A percentile compares a stretch with the other conserved stretches of the same genome.
Conservation (phyloP, 306 rosid species). For the Dalbergia oliveri region DNA sequence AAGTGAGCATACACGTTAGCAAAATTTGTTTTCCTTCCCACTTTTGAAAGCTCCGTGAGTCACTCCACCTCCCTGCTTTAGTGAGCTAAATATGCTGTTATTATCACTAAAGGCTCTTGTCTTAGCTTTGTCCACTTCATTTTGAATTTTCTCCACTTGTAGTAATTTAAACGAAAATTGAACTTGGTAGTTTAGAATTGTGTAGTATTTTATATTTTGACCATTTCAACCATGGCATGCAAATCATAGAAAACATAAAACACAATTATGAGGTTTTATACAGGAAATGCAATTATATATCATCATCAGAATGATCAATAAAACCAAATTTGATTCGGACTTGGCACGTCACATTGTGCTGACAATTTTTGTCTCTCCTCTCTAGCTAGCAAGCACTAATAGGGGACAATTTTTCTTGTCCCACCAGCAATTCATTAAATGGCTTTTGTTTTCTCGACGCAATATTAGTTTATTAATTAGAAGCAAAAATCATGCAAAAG, state of each 20-base stretch:
- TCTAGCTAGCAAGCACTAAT: slow-evolving; percentile 31
- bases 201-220: background rate
- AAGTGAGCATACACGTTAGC: slow-evolving; percentile 6
- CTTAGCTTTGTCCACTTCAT: background rate
- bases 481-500: background rate
- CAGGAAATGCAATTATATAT: background rate
- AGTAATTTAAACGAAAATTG: slow-evolving; percentile 17
- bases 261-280: background rate
- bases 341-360: slow-evolving; percentile 3
- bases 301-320: background rate
- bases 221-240: background rate
- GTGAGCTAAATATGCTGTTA: background rate
- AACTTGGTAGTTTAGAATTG: background rate
- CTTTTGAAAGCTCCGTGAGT: slow-evolving; percentile 22
- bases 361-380: slow-evolving; percentile 23
- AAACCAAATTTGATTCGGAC: slow-evolving; percentile 10
- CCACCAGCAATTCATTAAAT: slow-evolving; percentile 9
- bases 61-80: slow-evolving; percentile 9
- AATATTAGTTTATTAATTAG: too few species aligned
- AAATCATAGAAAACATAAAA: slow-evolving; percentile 6
- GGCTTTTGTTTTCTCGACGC: background rate
- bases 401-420: background rate
- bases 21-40: slow-evolving; percentile 21
- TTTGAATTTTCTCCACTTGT: too few species aligned
- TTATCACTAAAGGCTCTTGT: background rate